phyloP scores from a whole-genome alignment of 106 monocot species.

The Acorus calamus region DNA sequence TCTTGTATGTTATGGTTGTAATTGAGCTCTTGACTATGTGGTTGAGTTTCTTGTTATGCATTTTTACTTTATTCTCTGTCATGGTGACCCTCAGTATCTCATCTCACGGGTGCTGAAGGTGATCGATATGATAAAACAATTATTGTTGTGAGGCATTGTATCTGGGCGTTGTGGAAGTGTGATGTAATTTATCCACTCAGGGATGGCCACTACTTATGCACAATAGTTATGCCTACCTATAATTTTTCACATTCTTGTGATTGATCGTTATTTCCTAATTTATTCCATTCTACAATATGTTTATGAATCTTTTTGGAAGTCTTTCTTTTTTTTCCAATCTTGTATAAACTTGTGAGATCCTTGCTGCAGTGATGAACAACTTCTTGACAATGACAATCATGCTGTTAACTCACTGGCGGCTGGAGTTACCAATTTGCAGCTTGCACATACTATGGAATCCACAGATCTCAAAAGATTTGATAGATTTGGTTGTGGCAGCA shows the following conservation, averaged over 20 bases:
- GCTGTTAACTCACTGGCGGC: constrained; percentile 27
- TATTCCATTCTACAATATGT: too few species aligned
- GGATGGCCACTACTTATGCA: too few species aligned
- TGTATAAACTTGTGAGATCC: too few species aligned
- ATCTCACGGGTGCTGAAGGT: neutral
- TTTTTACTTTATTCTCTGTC: neutral
- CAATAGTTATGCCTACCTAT: too few species aligned
- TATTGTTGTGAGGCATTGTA: too few species aligned
- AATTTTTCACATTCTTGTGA: too few species aligned
- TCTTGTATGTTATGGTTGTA: too few species aligned
- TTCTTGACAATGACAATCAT: constrained; percentile 73
- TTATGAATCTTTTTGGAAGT: neutral
- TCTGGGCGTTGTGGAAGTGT: too few species aligned
- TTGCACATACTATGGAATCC: constrained; percentile 17
- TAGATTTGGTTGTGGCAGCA: constrained; percentile 19
- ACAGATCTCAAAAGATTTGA: constrained; percentile 13
- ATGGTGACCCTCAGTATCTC: neutral
- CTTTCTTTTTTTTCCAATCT: neutral
- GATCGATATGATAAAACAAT: too few species aligned
- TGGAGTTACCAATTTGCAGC: constrained; percentile 25
- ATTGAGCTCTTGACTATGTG: too few species aligned
- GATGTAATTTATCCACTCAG: too few species aligned
- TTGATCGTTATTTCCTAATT: too few species aligned
- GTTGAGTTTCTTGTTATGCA: neutral
- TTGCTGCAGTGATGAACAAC: constrained; percentile 70